Evolutionary conservation across 1,284 basidiomycete genomes (phyloP).

Genomic region (Laetiporus sulphureus): DNA sequence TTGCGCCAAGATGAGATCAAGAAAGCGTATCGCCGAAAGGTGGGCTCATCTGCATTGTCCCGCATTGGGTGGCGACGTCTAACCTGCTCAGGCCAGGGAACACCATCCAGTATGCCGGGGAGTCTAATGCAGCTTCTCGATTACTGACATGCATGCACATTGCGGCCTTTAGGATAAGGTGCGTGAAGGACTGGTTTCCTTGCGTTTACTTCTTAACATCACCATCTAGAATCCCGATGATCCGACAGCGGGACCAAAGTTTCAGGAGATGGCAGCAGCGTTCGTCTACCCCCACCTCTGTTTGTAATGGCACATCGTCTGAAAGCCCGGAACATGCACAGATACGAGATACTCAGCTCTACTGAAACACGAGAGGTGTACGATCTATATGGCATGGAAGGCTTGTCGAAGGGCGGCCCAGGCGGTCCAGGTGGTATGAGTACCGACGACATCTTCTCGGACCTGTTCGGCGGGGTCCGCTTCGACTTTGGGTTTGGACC

Average conservation of each 20-base stretch:
- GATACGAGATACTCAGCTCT: slow-evolving; percentile 85
- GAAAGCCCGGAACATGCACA: slow-evolving; percentile 22
- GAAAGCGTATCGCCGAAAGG: slow-evolving; percentile 89
- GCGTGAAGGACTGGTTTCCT: too few species aligned
- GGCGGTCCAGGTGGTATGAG: slow-evolving; percentile 48
- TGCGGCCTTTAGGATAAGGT: slow-evolving; percentile 68
- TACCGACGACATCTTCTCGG: slow-evolving; percentile 67
- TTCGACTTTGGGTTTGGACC: slow-evolving; percentile 54
- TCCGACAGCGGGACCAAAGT: slow-evolving; percentile 70
- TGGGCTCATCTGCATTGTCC: slow-evolving; percentile 24
- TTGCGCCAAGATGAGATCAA: slow-evolving; percentile 73
- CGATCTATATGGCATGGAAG: slow-evolving; percentile 76
- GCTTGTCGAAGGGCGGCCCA: slow-evolving; percentile 41
- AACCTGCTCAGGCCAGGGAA: slow-evolving; percentile 73
- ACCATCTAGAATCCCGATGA: slow-evolving; percentile 76
- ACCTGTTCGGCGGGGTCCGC: slow-evolving; percentile 59
- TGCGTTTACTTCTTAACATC: too few species aligned
- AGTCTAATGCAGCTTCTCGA: too few species aligned
- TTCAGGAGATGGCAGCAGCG: slow-evolving; percentile 87
- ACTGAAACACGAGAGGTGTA: slow-evolving; percentile 74
- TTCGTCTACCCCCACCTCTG: slow-evolving; percentile 34
- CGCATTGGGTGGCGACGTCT: too few species aligned
- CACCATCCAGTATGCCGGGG: slow-evolving; percentile 88
- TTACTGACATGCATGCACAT: too few species aligned
- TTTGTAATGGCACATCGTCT: neutral